phyloP scores from a whole-genome alignment of 148 eudicot species.

The Vaccinium macrocarpon region DNA sequence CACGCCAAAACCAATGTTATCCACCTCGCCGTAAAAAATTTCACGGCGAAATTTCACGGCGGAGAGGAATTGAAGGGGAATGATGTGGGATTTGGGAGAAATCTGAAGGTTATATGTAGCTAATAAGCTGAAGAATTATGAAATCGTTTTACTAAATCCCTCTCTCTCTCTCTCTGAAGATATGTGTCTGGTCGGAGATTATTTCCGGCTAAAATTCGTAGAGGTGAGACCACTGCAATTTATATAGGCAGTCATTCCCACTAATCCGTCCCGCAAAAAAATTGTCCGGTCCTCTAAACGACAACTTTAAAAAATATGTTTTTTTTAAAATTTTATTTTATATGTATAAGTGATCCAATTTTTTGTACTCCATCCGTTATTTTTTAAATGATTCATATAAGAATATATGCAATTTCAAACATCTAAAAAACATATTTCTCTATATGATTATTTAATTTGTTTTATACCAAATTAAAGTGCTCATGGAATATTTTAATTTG shows the following conservation, averaged over 20 bases:
- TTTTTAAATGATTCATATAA: no score
- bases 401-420: no score
- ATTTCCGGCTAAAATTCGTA: constrained; percentile 41
- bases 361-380: no score
- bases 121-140: background rate
- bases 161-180: background rate
- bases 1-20: constrained; percentile 23
- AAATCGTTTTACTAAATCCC: background rate
- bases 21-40: constrained; percentile 12
- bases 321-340: no score
- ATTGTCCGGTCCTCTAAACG: no score
- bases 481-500: no score
- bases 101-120: background rate
- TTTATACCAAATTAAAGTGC: no score
- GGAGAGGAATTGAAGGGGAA: background rate
- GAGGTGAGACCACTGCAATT: constrained; percentile 18
- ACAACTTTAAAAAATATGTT: no score
- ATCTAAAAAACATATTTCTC: no score
- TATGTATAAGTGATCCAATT: no score
- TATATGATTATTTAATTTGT: no score
- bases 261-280: background rate
- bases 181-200: background rate
- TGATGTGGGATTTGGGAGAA: background rate
- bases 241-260: constrained; percentile 21
- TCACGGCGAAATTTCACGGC: background rate